A percentile compares a stretch with the other conserved stretches of the same genome.
phyloP scores from a whole-genome alignment of 306 rosid genomes.

The Sechiopsis laciniata region DNA sequence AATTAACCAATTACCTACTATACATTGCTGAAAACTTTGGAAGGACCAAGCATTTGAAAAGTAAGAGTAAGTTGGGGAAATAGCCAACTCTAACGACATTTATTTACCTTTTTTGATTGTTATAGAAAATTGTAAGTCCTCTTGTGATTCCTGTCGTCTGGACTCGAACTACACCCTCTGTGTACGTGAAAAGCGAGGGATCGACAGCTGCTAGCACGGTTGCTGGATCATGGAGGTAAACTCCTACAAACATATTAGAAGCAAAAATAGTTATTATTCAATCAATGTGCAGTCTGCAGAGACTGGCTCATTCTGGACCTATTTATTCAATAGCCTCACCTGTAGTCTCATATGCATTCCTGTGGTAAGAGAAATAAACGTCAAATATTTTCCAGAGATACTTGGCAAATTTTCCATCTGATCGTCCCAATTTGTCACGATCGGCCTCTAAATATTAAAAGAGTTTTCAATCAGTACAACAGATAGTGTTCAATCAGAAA shows the following conservation, averaged over 20 bases:
- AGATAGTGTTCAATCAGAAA: no score
- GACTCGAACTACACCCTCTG: conserved; percentile 81
- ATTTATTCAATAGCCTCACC: conserved; percentile 43
- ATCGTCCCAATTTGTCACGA: conserved; percentile 60
- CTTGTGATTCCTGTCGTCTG: conserved; percentile 82
- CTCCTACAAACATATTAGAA: conserved; percentile 43
- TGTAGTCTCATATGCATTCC: conserved; percentile 45
- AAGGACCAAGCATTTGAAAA: neutral
- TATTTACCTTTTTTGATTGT: conserved; percentile 68
- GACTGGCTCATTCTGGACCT: neutral
- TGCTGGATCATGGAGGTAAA: conserved; percentile 90
- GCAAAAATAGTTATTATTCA: conserved; percentile 23
- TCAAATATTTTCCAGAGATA: conserved; percentile 68
- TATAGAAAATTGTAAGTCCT: conserved; percentile 67
- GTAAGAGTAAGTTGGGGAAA: neutral
- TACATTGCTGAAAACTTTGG: neutral
- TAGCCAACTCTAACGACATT: neutral
- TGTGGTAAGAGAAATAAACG: conserved; percentile 71
- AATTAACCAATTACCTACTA: neutral
- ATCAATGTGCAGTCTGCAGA: neutral
- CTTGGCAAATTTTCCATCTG: conserved; percentile 66
- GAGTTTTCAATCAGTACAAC: no score
- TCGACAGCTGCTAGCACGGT: conserved; percentile 63
- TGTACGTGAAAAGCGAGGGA: conserved; percentile 70
- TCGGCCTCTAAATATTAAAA: conserved; percentile 43